phyloP scores from a whole-genome alignment of 2,329 filamentous ascomycete genomes.

The Tolypocladium cylindrosporum region DNA sequence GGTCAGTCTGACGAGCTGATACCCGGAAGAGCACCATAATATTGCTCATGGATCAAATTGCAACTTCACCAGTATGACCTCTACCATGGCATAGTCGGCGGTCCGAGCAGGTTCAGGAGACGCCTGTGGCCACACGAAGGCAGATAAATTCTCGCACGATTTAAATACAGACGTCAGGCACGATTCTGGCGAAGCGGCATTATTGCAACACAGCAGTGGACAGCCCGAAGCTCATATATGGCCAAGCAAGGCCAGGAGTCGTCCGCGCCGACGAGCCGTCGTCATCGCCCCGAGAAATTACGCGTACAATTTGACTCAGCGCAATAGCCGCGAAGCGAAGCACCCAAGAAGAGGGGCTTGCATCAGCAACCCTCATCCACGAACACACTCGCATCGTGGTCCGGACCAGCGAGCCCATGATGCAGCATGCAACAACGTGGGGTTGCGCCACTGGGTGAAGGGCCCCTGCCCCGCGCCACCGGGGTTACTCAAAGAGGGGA shows the following conservation, averaged over 20 bases:
- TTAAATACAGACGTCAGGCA: neutral
- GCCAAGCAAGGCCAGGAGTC: neutral
- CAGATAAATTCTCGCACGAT: neutral
- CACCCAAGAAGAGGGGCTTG: neutral
- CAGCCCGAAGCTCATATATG: neutral
- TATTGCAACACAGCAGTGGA: neutral
- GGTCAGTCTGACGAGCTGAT: constrained; percentile 2
- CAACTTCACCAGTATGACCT: no score
- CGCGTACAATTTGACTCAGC: neutral
- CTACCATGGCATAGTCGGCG: no score
- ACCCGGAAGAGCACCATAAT: neutral
- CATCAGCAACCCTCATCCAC: neutral
- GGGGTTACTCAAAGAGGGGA: neutral
- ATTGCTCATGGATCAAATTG: no score
- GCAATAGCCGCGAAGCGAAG: neutral
- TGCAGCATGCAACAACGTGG: neutral
- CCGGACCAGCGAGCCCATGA: neutral
- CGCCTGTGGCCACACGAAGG: no score
- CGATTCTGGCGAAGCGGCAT: no score
- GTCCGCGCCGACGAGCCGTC: neutral
- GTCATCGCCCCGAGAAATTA: neutral
- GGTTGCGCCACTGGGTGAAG: neutral
- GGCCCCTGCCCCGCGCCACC: neutral
- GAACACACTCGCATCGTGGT: neutral
- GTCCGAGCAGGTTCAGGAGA: no score